Evolutionary conservation across 495 filamentous ascomycete genomes (phyloP).

Genomic region (Durotheca rogersii): DNA sequence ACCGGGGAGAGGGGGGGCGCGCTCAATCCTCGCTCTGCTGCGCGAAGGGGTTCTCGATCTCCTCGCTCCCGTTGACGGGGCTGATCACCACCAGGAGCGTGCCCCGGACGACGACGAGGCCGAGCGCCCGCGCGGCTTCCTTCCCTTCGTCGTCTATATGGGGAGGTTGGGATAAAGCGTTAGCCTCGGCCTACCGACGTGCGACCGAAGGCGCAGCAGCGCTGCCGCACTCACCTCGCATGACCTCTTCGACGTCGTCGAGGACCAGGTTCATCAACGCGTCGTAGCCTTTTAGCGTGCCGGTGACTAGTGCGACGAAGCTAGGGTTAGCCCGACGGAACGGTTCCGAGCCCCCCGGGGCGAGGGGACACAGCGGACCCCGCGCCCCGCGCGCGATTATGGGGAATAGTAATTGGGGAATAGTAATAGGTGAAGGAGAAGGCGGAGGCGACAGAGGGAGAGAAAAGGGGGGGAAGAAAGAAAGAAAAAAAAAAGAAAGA

Average conservation of each 20-base stretch:
- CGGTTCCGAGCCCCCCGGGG: too few relatives aligned
- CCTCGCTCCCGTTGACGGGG: constrained; percentile 89
- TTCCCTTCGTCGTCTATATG: constrained; percentile 85
- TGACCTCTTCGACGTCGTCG: constrained; percentile 86
- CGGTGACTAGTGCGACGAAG: constrained; percentile 62
- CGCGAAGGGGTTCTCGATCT: constrained; percentile 91
- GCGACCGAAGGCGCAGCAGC: neutral
- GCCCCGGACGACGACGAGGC: constrained; percentile 87
- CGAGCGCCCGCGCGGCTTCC: constrained; percentile 76
- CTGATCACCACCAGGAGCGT: constrained; percentile 90
- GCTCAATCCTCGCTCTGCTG: constrained; percentile 59
- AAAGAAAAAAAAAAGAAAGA: neutral
- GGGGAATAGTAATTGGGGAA: too few relatives aligned
- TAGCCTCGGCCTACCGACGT: neutral
- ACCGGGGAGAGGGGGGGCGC: too few relatives aligned
- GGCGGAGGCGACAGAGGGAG: neutral
- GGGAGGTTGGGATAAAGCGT: constrained; percentile 11
- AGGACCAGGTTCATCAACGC: constrained; percentile 97
- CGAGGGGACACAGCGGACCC: too few relatives aligned
- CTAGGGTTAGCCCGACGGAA: neutral
- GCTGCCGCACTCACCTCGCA: constrained; percentile 80
- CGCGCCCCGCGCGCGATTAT: too few relatives aligned
- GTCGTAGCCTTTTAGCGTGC: constrained; percentile 90
- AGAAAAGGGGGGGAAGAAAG: neutral
- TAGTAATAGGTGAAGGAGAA: too few relatives aligned